These are phyloP conservation scores for Aspergillus niger DNA, from an alignment of 2,329 filamentous ascomycete genomes.

Conservation along the genomic window DNA sequence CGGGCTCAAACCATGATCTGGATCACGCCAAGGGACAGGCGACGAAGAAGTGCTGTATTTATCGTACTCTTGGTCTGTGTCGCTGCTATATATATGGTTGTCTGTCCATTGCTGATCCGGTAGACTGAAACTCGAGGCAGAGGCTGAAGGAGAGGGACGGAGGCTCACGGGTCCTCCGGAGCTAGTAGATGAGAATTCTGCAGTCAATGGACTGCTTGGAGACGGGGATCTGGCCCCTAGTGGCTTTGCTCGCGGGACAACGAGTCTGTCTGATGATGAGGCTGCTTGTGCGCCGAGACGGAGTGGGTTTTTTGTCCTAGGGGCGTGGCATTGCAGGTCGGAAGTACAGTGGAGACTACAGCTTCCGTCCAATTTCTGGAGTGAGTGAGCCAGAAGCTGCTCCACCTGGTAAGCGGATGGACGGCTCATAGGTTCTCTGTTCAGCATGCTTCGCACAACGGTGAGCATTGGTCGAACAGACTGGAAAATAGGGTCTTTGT, in stretches of 20 bases:
- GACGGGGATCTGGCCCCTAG: slow-evolving; percentile 6
- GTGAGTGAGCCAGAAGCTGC: slow-evolving; percentile 16
- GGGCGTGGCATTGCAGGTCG: slow-evolving; percentile 11
- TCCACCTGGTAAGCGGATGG: slow-evolving; percentile 37
- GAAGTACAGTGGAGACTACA: slow-evolving; percentile 21
- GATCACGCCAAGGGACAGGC: slow-evolving; percentile 13
- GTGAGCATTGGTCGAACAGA: slow-evolving; percentile 43
- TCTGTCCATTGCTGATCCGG: slow-evolving; percentile 8
- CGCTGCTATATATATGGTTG: slow-evolving; percentile 15
- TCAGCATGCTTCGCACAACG: slow-evolving; percentile 42
- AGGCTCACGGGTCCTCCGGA: slow-evolving; percentile 14
- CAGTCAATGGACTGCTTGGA: background rate
- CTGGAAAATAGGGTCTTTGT: slow-evolving; percentile 40
- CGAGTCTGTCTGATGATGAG: background rate
- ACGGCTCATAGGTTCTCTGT: slow-evolving; percentile 34
- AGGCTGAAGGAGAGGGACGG: slow-evolving; percentile 11
- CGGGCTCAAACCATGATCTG: slow-evolving; percentile 14
- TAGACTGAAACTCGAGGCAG: slow-evolving; percentile 13
- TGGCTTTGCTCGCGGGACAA: slow-evolving; percentile 12
- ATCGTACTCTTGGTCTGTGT: slow-evolving; percentile 20
- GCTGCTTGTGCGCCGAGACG: background rate
- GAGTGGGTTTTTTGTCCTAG: slow-evolving; percentile 2
- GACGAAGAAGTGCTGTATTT: slow-evolving; percentile 9
- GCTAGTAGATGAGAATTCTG: background rate
- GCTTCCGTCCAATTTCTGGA: slow-evolving; percentile 14